A percentile compares a stretch with the other conserved stretches of the same genome.
Evolutionary conservation across 1,284 basidiomycete genomes (phyloP).

Genomic region (Pyrrhoderma noxium): DNA sequence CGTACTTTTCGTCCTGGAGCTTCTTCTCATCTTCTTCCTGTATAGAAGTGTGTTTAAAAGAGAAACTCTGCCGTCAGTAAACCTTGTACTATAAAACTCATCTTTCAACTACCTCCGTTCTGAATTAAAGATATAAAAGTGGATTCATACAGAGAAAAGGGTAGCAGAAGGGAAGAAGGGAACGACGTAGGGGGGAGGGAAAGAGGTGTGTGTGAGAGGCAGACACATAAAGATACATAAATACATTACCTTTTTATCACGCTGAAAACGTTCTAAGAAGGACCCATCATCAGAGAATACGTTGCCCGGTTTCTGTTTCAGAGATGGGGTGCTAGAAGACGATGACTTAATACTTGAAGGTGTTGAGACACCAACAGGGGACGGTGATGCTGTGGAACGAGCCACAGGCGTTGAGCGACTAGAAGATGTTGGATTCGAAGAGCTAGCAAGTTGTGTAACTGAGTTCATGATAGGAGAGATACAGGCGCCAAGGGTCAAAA

Average conservation of each 20-base stretch:
- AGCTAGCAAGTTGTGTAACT: too few species aligned
- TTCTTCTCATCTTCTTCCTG: conserved; percentile 55
- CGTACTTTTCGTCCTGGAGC: conserved; percentile 43
- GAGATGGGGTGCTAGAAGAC: neutral
- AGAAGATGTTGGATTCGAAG: too few species aligned
- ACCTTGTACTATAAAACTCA: neutral
- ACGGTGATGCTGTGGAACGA: neutral
- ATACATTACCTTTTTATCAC: conserved; percentile 38
- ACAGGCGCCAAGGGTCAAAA: too few species aligned
- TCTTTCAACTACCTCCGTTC: neutral
- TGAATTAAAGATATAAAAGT: neutral
- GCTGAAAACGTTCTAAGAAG: conserved; percentile 51
- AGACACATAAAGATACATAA: neutral
- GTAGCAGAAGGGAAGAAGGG: neutral
- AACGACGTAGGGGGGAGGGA: neutral
- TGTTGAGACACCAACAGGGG: conserved; percentile 1
- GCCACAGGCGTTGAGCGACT: neutral
- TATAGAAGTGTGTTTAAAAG: neutral
- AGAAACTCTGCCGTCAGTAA: conserved; percentile 1
- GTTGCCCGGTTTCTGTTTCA: conserved; percentile 41
- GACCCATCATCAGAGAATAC: conserved; percentile 55
- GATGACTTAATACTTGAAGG: conserved; percentile 12
- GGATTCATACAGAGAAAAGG: neutral
- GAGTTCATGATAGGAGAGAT: too few species aligned
- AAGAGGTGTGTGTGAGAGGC: neutral